Evolutionary conservation across 345 rosid species (phyloP).

Genomic region (Durio zibethinus): DNA sequence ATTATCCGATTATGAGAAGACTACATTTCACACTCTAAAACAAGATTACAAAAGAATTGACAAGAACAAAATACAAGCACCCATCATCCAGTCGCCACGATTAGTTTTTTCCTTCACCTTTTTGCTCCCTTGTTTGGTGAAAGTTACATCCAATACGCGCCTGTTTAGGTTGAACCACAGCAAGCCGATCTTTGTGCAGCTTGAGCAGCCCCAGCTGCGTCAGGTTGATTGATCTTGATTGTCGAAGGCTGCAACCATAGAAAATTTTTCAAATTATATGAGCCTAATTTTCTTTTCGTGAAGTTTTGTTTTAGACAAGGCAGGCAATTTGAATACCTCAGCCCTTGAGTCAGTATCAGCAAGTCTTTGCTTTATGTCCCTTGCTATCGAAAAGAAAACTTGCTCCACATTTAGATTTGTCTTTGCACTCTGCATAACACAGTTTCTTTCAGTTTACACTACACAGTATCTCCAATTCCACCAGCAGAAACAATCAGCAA

Average conservation of each 20-base stretch:
- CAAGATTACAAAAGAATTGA: slow-evolving; percentile 31
- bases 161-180: slow-evolving; percentile 50
- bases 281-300: not conserved
- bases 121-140: not conserved
- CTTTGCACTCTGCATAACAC: slow-evolving; percentile 79
- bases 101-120: slow-evolving; percentile 10
- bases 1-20: slow-evolving; percentile 7
- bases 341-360: slow-evolving; percentile 72
- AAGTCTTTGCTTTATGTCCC: slow-evolving; percentile 89
- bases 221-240: slow-evolving; percentile 66
- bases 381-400: slow-evolving; percentile 93
- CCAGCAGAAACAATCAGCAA: not conserved
- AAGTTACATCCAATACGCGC: not conserved
- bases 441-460: slow-evolving; percentile 18
- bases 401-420: slow-evolving; percentile 90
- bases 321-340: slow-evolving; percentile 44
- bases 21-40: slow-evolving; percentile 36
- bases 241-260: slow-evolving; percentile 57
- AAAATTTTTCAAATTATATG: not conserved
- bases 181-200: slow-evolving; percentile 74
- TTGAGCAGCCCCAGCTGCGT: slow-evolving; percentile 56
- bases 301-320: not conserved
- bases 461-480: not conserved
- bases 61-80: slow-evolving; percentile 21
- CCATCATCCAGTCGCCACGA: slow-evolving; percentile 18